A percentile compares a stretch with the other conserved stretches of the same genome.
Evolutionary conservation across 1,284 basidiomycete species (phyloP).

Genomic region (Melampsora americana): DNA sequence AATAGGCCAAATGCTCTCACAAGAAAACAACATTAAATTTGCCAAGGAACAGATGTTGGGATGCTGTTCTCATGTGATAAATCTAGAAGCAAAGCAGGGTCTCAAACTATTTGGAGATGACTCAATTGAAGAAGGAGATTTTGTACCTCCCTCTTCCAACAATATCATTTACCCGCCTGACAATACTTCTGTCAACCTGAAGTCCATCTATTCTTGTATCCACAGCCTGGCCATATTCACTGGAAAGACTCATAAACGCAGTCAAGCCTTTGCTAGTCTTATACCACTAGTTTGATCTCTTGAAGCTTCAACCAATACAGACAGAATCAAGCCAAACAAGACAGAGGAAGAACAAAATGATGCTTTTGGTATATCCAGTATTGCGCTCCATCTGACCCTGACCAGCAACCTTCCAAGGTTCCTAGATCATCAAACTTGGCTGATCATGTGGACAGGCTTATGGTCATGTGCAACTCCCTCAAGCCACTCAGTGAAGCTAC

Average conservation of each 20-base stretch:
- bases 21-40: background rate
- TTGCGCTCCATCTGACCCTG: background rate
- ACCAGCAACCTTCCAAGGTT: background rate
- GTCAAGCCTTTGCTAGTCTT: background rate
- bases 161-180: background rate
- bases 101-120: background rate
- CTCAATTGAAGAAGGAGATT: background rate
- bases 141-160: background rate
- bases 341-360: too few species aligned
- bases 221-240: background rate
- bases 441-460: background rate
- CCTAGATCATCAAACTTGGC: too few species aligned
- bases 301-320: background rate
- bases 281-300: background rate
- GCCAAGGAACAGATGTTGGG: background rate
- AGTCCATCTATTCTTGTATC: background rate
- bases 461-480: background rate
- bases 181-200: constrained; percentile 7
- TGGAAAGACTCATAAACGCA: background rate
- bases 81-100: constrained; percentile 11
- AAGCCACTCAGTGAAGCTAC: too few species aligned
- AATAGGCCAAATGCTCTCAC: background rate
- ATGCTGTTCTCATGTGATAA: constrained; percentile 12
- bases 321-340: too few species aligned
- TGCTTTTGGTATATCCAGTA: background rate